These are phyloP conservation scores for Globisporangium acanthophoron DNA, from an alignment of 352 stramenopile species.

Conservation along the genomic window DNA sequence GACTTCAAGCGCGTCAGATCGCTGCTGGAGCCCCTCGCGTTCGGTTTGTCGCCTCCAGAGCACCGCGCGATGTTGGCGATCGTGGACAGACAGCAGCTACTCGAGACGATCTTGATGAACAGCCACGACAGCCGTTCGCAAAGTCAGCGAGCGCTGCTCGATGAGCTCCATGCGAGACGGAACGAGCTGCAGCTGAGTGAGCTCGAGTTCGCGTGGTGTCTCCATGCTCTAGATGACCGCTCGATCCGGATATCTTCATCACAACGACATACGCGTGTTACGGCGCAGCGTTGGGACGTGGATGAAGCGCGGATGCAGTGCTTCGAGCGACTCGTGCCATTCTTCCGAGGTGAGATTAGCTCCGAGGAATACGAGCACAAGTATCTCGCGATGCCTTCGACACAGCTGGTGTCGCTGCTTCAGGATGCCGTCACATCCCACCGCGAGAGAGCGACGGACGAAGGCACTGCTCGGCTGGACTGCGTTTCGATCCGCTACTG, in stretches of 20 bases:
- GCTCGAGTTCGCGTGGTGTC: conserved; percentile 11
- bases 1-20: conserved; percentile 30
- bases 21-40: conserved; percentile 32
- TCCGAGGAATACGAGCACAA: conserved; percentile 36
- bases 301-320: conserved; percentile 34
- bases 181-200: conserved; percentile 3
- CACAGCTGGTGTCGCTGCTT: conserved; percentile 36
- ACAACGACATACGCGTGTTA: too few relatives aligned
- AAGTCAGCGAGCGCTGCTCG: conserved; percentile 8
- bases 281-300: conserved; percentile 13
- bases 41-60: conserved; percentile 14
- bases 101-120: conserved; percentile 22
- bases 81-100: conserved; percentile 33
- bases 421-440: conserved; percentile 31
- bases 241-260: not conserved
- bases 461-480: not conserved
- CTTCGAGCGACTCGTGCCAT: conserved; percentile 34
- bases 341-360: conserved; percentile 37
- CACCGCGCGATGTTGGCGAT: conserved; percentile 10
- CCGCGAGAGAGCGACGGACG: conserved; percentile 1
- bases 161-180: conserved; percentile 6
- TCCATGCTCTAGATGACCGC: conserved; percentile 1
- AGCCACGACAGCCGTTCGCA: not conserved
- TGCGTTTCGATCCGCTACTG: conserved; percentile 19
- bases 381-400: conserved; percentile 32